phyloP scores from a whole-genome alignment of 2,329 filamentous ascomycete genomes.

The Diaporthe humulicola region DNA sequence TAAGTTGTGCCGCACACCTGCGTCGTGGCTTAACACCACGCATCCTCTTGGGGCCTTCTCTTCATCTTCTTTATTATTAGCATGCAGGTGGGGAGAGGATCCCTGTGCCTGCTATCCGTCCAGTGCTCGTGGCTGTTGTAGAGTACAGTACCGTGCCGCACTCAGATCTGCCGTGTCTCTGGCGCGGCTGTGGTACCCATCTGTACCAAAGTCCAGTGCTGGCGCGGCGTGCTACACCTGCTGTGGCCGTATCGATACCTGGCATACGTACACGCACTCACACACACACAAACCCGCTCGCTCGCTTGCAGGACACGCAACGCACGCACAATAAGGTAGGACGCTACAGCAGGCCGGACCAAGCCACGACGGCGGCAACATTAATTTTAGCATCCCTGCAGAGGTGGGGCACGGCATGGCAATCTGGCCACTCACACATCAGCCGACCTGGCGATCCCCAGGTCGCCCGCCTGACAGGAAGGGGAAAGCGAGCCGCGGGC shows the following conservation, averaged over 20 bases:
- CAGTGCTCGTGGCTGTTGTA: neutral
- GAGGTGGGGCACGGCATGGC: conserved; percentile 13
- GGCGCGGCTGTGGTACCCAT: conserved; percentile 4
- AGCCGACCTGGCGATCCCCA: conserved; percentile 3
- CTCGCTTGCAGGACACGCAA: neutral
- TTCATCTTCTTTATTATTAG: conserved; percentile 24
- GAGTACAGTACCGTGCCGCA: neutral
- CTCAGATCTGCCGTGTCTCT: conserved; percentile 27
- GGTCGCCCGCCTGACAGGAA: conserved; percentile 21
- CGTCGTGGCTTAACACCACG: conserved; percentile 35
- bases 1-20: conserved; percentile 16
- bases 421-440: conserved; percentile 32
- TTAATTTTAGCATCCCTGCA: conserved; percentile 36
- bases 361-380: conserved; percentile 39
- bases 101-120: conserved; percentile 2
- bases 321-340: conserved; percentile 29
- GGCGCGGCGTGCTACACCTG: neutral
- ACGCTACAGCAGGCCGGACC: conserved; percentile 28
- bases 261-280: conserved; percentile 8
- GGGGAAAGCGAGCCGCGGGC: conserved; percentile 20
- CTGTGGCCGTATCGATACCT: neutral
- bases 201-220: conserved; percentile 6
- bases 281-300: no score
- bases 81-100: conserved; percentile 7
- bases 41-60: conserved; percentile 18